A percentile compares a stretch with the other conserved stretches of the same genome.
These are phyloP conservation scores for Byssochlamys sp. DNA, from an alignment of 2,329 filamentous ascomycete species.

Conservation along the genomic window DNA sequence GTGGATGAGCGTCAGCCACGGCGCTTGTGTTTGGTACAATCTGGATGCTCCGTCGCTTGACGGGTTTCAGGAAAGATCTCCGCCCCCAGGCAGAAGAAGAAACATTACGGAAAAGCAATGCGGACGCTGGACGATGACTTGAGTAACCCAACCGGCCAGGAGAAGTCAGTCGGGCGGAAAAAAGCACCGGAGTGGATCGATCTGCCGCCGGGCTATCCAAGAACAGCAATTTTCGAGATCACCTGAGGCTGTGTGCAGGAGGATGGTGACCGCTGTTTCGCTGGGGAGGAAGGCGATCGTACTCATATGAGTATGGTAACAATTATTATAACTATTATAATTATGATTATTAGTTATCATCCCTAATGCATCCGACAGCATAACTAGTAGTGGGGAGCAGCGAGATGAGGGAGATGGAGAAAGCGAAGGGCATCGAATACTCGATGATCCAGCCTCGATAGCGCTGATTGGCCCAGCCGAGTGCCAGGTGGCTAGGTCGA, in stretches of 20 bases:
- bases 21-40: background rate
- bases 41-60: background rate
- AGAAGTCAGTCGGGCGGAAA: background rate
- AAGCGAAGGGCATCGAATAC: background rate
- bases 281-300: background rate
- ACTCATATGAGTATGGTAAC: background rate
- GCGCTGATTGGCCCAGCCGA: background rate
- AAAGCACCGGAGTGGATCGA: background rate
- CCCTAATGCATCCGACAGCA: background rate
- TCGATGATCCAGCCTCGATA: background rate
- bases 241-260: background rate
- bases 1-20: background rate
- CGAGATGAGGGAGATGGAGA: background rate
- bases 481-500: background rate
- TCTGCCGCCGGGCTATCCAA: background rate
- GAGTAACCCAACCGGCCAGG: background rate
- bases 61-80: background rate
- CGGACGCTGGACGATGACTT: too few species aligned
- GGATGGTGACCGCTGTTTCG: background rate
- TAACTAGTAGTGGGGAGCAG: background rate
- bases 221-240: background rate
- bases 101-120: background rate
- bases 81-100: background rate
- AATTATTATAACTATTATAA: background rate
- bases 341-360: too few species aligned